A percentile compares a stretch with the other conserved stretches of the same genome.
These are phyloP conservation scores for Nicotiana attenuata DNA, from an alignment of 257 asterid species.

Conservation along the genomic window DNA sequence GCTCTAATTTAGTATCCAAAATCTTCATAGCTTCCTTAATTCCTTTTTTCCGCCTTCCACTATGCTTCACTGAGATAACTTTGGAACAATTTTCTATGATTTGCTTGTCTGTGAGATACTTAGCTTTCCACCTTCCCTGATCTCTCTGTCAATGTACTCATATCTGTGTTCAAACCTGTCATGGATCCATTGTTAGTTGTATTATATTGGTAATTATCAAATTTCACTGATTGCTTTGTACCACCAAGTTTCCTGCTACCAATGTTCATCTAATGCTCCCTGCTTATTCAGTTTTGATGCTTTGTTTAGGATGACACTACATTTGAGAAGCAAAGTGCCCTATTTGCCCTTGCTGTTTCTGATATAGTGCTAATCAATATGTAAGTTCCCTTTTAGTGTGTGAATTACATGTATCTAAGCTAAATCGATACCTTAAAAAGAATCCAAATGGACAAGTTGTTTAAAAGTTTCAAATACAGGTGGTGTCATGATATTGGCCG, in stretches of 20 bases:
- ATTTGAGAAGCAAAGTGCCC: conserved; percentile 95
- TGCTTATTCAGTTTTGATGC: conserved; percentile 3
- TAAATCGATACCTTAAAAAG: not conserved
- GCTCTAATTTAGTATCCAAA: not conserved
- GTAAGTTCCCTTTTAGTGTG: conserved; percentile 43
- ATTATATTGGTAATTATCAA: not conserved
- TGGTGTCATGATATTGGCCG: conserved; percentile 99
- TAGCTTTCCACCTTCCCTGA: not conserved
- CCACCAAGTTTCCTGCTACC: not conserved
- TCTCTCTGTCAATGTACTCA: not conserved
- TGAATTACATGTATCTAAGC: not conserved
- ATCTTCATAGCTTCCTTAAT: not conserved
- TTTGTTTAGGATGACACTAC: conserved; percentile 82
- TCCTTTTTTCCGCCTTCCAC: not conserved
- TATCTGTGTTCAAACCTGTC: not conserved
- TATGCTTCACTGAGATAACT: not conserved
- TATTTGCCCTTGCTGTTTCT: conserved; percentile 96
- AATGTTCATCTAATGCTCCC: not conserved
- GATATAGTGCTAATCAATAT: conserved; percentile 95
- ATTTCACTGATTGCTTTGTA: not conserved
- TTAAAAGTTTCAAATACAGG: conserved; percentile 35
- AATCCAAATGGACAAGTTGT: not conserved
- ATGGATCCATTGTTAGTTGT: not conserved
- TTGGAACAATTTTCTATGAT: not conserved
- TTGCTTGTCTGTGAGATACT: not conserved